phyloP scores from a whole-genome alignment of 306 rosid genomes.

The Fagus crenata region DNA sequence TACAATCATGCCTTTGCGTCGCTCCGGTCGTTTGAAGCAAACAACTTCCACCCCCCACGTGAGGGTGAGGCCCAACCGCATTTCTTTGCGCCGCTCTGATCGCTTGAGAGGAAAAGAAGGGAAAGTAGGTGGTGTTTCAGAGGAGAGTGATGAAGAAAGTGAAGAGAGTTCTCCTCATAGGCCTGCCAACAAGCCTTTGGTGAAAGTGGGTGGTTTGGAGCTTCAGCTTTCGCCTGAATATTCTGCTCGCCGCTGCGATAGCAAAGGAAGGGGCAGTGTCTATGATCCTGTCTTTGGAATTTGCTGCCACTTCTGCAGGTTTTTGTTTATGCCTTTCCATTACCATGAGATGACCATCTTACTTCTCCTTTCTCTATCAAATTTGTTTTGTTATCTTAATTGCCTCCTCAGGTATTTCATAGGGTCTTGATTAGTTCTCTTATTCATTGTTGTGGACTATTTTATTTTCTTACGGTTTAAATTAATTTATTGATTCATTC shows the following conservation, averaged over 20 bases:
- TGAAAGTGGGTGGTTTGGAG: slow-evolving; percentile 25
- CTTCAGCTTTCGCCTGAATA: slow-evolving; percentile 39
- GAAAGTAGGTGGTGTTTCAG: no score
- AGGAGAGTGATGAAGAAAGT: not conserved
- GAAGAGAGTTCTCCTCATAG: slow-evolving; percentile 27
- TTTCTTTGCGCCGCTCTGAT: slow-evolving; percentile 14
- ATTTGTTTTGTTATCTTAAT: no score
- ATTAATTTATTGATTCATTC: no score
- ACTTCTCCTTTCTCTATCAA: not conserved
- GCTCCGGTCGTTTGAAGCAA: slow-evolving; percentile 49
- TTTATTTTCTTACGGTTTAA: no score
- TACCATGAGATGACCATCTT: not conserved
- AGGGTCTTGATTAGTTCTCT: no score
- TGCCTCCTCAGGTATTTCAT: no score
- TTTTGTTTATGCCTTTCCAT: not conserved
- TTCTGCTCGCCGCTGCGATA: slow-evolving; percentile 52
- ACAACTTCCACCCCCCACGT: not conserved
- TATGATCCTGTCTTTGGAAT: slow-evolving; percentile 60
- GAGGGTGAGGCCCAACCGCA: not conserved
- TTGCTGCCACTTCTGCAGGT: slow-evolving; percentile 87
- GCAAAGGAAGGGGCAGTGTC: slow-evolving; percentile 68
- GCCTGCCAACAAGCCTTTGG: slow-evolving; percentile 62
- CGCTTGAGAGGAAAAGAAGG: slow-evolving; percentile 29
- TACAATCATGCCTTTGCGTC: slow-evolving; percentile 48
- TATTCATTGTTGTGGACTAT: no score